Base-by-base conservation (phyloP, 495 filamentous ascomycete genomes). In the Glarea lozoyensis region DNA sequence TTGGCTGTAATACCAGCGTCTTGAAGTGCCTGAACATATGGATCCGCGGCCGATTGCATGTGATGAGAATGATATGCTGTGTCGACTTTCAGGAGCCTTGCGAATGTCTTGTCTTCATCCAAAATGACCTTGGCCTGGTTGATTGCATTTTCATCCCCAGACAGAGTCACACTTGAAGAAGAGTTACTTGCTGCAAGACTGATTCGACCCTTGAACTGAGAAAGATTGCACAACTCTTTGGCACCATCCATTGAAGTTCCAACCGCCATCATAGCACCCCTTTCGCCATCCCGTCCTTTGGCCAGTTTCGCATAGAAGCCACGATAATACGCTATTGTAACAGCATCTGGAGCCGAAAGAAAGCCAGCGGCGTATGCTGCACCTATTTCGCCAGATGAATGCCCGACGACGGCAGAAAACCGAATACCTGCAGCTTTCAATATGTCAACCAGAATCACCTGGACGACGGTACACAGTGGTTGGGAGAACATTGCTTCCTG, bases 1-100 rank as follows among this genome's bases (percentile, higher is more conserved):
- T 59, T 4, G 60, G 56, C 0, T 40, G 59, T 12, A n/a, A 71
- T 54, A 10, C 38, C 34, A 31, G 57, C 59, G 5, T 34, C 37
- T 0, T 21, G 11, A 18, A 73, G 34, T 0, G 44, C 40, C 19
- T 62, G 25, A 6, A 60, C 18, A 48, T 79, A 82, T 16, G 57
- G 40, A 2, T 30, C 42, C 0, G 62, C 58, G 18, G 70, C 49
- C 7, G 15, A 31, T 0, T 53, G 21, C 78, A 84, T 82, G 44
- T 75, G 76, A 1, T 66, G 67, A 0, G 76, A 78, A 52, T 83
- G 80, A 45, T 84, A 84, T 0, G 79, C 80, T 1, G 63, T 68
- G 22, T 73, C 68, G 0, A 76, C 72, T 11, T 53, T 54, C 4
- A 76, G 46, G 0, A 36, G 15, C 1, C 72, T 39, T 0, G 54